Evolutionary conservation across 306 rosid genomes (phyloP).

Genomic region (Carpinus fangiana): DNA sequence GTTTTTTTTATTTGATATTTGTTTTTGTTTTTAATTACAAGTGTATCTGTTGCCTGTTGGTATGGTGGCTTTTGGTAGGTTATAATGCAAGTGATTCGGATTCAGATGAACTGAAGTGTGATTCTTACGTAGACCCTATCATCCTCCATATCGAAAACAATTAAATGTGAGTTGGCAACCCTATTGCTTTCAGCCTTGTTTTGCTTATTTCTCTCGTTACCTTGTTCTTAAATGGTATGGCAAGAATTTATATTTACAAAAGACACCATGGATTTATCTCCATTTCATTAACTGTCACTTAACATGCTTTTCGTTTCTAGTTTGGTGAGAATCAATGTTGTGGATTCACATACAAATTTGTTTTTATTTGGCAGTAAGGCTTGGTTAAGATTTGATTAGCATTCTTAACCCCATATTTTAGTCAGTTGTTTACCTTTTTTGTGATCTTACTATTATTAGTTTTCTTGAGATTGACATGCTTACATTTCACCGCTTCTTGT

Average conservation of each 20-base stretch:
- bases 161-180: conserved; percentile 40
- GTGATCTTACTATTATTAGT: too few relatives aligned
- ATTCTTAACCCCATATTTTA: too few relatives aligned
- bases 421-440: too few relatives aligned
- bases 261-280: conserved; percentile 7
- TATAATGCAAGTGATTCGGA: conserved; percentile 95
- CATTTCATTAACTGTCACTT: conserved; percentile 5
- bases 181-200: conserved; percentile 22
- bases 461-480: too few relatives aligned
- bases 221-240: conserved; percentile 4
- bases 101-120: conserved; percentile 68
- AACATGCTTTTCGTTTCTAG: not conserved
- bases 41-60: conserved; percentile 4
- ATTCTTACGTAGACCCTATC: conserved; percentile 38
- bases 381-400: too few relatives aligned
- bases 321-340: conserved; percentile 16
- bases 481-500: too few relatives aligned
- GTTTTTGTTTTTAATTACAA: not conserved
- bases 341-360: too few relatives aligned
- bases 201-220: conserved; percentile 16
- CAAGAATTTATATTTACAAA: conserved; percentile 2
- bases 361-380: too few relatives aligned
- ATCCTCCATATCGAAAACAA: conserved; percentile 17
- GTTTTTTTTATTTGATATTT: conserved; percentile 1
- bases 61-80: conserved; percentile 43